Conservation (phyloP, 73 alveolate species). For the Breviolum minutum region DNA sequence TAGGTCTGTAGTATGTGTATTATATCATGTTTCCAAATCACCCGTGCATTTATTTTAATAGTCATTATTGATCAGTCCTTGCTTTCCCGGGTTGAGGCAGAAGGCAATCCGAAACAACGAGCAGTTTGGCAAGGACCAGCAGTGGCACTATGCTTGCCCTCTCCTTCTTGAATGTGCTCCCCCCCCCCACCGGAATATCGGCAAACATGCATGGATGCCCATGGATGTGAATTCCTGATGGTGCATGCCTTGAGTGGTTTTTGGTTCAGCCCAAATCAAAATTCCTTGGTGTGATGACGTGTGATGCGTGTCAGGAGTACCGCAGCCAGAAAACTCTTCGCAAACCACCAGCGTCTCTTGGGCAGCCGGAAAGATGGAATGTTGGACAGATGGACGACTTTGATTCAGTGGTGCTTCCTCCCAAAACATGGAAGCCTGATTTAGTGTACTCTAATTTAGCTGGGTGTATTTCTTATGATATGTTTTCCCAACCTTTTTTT, state of each 20-base stretch:
- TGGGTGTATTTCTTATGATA: too few species aligned
- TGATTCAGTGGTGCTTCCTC: not conserved
- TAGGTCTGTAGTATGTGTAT: too few species aligned
- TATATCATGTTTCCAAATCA: too few species aligned
- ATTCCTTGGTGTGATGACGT: too few species aligned
- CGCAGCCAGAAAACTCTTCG: conserved; percentile 52
- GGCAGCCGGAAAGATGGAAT: not conserved
- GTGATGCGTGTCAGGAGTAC: conserved; percentile 44
- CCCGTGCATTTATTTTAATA: too few species aligned
- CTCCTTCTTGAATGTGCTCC: not conserved
- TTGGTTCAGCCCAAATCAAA: not conserved
- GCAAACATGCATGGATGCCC: not conserved
- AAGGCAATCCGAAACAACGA: conserved; percentile 48
- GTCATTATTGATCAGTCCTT: too few species aligned
- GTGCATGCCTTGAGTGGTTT: not conserved
- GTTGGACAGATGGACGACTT: not conserved
- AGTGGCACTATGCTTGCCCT: not conserved
- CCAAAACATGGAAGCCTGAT: too few species aligned
- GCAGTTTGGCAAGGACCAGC: conserved; percentile 64
- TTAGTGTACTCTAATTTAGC: too few species aligned
- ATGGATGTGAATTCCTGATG: not conserved
- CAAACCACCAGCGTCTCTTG: conserved; percentile 29
- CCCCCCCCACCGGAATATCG: not conserved
- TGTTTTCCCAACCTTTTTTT: too few species aligned
- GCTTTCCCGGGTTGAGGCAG: conserved; percentile 1